Evolutionary conservation across 805 yeast genomes (phyloP).

Genomic region (Yamadazyma tumulicola): DNA sequence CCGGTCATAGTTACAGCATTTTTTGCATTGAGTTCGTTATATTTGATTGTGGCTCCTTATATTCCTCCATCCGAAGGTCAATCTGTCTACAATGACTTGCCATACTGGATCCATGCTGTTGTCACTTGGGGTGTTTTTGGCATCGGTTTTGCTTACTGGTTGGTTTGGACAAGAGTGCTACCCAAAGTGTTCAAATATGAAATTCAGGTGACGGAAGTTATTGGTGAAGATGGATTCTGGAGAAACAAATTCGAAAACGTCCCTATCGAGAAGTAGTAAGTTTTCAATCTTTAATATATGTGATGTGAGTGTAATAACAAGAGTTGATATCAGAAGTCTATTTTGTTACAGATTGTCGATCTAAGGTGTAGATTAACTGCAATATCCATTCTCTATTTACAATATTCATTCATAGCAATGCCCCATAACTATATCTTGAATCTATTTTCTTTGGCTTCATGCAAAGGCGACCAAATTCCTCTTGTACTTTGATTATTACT

Average conservation of each 20-base stretch:
- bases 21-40: constrained; percentile 62
- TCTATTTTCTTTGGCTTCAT: constrained; percentile 47
- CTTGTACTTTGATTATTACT: constrained; percentile 81
- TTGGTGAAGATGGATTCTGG: constrained; percentile 73
- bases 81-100: constrained; percentile 63
- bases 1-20: constrained; percentile 59
- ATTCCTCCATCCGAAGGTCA: constrained; percentile 68
- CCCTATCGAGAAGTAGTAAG: no score
- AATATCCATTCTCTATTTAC: no score
- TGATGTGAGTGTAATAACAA: no score
- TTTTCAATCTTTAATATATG: no score
- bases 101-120: constrained; percentile 78
- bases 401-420: no score
- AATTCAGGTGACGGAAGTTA: constrained; percentile 48
- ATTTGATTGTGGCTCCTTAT: constrained; percentile 73
- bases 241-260: constrained; percentile 44
- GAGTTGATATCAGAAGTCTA: no score
- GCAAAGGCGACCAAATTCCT: constrained; percentile 98
- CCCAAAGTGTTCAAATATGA: constrained; percentile 55
- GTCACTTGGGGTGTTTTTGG: constrained; percentile 77
- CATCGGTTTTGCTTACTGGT: constrained; percentile 64
- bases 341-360: no score
- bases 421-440: constrained; percentile 37
- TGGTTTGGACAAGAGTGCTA: constrained; percentile 55
- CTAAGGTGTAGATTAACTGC: no score